Evolutionary conservation across 2,329 filamentous ascomycete species (phyloP), one percentile per base, ranked within the genome.

Genomic region (Torrubiella hemipterigena): DNA sequence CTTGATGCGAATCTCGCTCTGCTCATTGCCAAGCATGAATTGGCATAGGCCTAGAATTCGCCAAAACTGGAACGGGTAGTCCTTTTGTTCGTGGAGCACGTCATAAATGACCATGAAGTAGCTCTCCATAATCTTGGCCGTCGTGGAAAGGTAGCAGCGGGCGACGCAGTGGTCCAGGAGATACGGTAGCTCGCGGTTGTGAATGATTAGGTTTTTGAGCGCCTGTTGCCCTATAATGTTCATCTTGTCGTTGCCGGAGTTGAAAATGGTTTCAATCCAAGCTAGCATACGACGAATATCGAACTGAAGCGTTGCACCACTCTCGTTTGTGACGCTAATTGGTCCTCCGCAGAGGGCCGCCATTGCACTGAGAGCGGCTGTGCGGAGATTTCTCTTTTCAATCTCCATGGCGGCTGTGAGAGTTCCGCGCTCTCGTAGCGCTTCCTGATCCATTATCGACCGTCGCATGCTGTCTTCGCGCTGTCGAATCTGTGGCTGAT

Each of bases 241-340:
- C 58, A 89, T 85, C 41, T 86, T 80, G 55, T 98, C 89, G 51
- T 86, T 96, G 8, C 78, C 77, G 1, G 84, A 86, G 41, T 81
- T 85, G 57, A 98, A 96, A 30, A 98, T 96, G 11, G 82, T 79
- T 46, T 94, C 85, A 32, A 98, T 81, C 91, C 93, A 98, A 6
- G 81, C 77, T 15, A 98, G 73, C 77, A 98, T 93, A 14, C 89
- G 78, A 25, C 81, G 76, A 32, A 96, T 73, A 46, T 98, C 87
- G 45, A 98, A 98, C 44, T 91, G 82, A 29, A 96, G 71, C 17
- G 81, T 69, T n/a, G 79, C 79, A 33, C 83, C 82, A 41, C 84
- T 89, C 51, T 94, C 87, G 0, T 84, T 94, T 1, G 78, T 86
- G 40, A 93, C 80, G 40, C 77, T 86, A 35, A 96, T 77, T 4